These are phyloP conservation scores for Asterophora parasitica DNA, from an alignment of 768 basidiomycete genomes.

Conservation along the genomic window DNA sequence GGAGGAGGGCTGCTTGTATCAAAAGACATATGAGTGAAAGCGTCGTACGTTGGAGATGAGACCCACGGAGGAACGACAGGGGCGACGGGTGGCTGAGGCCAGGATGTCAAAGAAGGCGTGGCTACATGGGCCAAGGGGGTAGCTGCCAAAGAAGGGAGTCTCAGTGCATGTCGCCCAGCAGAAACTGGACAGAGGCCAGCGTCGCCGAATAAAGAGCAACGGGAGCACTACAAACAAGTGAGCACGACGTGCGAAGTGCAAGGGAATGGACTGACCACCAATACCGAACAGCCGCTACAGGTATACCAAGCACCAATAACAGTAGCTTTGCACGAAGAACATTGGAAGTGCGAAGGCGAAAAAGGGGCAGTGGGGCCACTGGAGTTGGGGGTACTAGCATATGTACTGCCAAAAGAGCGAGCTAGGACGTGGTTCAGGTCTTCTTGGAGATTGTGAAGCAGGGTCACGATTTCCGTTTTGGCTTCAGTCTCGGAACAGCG, in stretches of 20 bases:
- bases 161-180: constrained; percentile 6
- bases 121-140: not conserved
- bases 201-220: constrained; percentile 21
- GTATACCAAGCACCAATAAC: constrained; percentile 23
- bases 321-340: constrained; percentile 8
- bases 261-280: constrained; percentile 27
- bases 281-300: constrained; percentile 32
- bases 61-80: not conserved
- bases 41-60: not conserved
- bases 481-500: constrained; percentile 44
- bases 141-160: not conserved
- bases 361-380: constrained; percentile 5
- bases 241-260: not conserved
- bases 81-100: not conserved
- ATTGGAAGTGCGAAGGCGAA: constrained; percentile 7
- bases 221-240: constrained; percentile 24
- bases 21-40: not conserved
- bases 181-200: constrained; percentile 1
- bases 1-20: not conserved
- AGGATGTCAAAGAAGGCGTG: not conserved
- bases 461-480: constrained; percentile 42
- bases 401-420: constrained; percentile 28
- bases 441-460: constrained; percentile 48
- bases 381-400: not conserved
- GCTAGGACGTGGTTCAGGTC: constrained; percentile 46